phyloP scores from a whole-genome alignment of 2,329 filamentous ascomycete genomes.

The Xylariaceae sp. region DNA sequence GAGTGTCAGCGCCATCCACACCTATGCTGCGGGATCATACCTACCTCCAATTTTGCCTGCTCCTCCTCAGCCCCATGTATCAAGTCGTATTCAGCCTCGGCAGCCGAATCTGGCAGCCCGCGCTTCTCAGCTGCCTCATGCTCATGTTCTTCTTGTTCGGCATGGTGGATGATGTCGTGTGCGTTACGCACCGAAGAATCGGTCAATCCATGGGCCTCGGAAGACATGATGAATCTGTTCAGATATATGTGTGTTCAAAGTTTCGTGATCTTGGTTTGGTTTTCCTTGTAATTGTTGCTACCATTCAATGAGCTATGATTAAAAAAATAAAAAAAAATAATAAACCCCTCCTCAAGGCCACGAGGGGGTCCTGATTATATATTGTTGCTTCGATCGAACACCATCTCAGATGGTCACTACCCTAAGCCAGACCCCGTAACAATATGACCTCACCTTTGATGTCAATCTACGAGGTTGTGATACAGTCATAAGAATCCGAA shows the following conservation, averaged over 20 bases:
- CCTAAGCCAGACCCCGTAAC: neutral
- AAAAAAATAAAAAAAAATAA: too few relatives aligned
- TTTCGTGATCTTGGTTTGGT: too few relatives aligned
- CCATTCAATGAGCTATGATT: too few relatives aligned
- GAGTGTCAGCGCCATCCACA: conserved; percentile 1
- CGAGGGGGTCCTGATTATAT: conserved; percentile 6
- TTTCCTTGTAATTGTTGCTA: too few relatives aligned
- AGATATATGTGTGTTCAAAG: neutral
- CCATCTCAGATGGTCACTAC: neutral
- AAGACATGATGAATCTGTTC: conserved; percentile 19
- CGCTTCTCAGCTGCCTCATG: conserved; percentile 24
- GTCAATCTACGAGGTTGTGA: conserved; percentile 6
- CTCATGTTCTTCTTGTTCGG: conserved; percentile 28
- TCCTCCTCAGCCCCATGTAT: conserved; percentile 25
- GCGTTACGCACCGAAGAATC: conserved; percentile 19
- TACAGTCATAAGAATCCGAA: neutral
- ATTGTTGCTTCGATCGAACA: neutral
- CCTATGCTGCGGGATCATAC: neutral
- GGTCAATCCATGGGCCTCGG: conserved; percentile 22
- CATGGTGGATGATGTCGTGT: conserved; percentile 28
- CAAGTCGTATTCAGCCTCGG: conserved; percentile 24
- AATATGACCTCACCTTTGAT: conserved; percentile 17
- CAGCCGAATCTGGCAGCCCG: conserved; percentile 23
- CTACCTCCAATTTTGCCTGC: conserved; percentile 1
- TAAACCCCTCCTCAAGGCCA: too few relatives aligned